phyloP scores from a whole-genome alignment of 257 asterid species.

The Mitragyna speciosa region DNA sequence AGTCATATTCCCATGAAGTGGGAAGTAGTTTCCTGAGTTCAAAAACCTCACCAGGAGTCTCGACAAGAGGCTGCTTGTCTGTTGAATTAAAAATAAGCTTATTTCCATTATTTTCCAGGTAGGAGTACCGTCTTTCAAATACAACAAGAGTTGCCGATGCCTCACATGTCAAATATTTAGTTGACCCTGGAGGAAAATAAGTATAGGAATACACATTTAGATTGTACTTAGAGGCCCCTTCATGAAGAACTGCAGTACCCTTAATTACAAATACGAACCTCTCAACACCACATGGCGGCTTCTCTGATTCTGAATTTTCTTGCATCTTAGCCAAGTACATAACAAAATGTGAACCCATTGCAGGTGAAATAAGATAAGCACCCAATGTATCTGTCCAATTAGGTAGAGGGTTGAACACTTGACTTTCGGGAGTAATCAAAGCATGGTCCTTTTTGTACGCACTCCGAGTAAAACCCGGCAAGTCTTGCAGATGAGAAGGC shows the following conservation, averaged over 20 bases:
- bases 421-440: slow-evolving; percentile 93
- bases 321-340: slow-evolving; percentile 97
- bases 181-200: slow-evolving; percentile 78
- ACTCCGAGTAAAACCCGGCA: slow-evolving; percentile 95
- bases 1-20: slow-evolving; percentile 71
- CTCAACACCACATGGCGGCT: slow-evolving; percentile 75
- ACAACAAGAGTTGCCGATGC: too few species aligned
- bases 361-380: slow-evolving; percentile 81
- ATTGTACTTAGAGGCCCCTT: too few species aligned
- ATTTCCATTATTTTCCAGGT: too few species aligned
- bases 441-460: slow-evolving; percentile 83
- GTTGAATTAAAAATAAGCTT: too few species aligned
- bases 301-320: slow-evolving; percentile 76
- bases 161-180: slow-evolving; percentile 55
- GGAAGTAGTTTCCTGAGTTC: slow-evolving; percentile 95
- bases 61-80: slow-evolving; percentile 74
- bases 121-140: slow-evolving; percentile 65
- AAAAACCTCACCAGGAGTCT: slow-evolving; percentile 96
- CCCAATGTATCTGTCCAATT: slow-evolving; percentile 76
- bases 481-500: slow-evolving; percentile 89
- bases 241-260: slow-evolving; percentile 61
- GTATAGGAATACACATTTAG: slow-evolving; percentile 91
- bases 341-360: too few species aligned
- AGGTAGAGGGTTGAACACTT: slow-evolving; percentile 84
- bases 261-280: slow-evolving; percentile 80